Evolutionary conservation across 129 eudicot genomes (phyloP).

Genomic region (Chrysanthemum lavandulifolium): DNA sequence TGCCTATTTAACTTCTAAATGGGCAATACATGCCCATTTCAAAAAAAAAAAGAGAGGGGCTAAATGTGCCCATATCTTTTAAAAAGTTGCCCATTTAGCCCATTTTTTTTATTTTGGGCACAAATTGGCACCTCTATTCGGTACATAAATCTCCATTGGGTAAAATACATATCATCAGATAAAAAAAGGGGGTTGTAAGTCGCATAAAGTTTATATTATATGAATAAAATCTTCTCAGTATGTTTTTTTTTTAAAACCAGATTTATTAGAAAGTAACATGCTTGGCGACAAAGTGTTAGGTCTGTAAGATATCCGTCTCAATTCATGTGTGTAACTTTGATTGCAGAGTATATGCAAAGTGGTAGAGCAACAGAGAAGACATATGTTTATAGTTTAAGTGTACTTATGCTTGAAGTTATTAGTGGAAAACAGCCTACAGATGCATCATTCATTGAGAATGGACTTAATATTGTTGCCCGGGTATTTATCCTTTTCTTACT

Average conservation of each 20-base stretch:
- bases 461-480: constrained; percentile 80
- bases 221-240: not conserved
- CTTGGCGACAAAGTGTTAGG: too few species aligned
- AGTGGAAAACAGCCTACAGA: constrained; percentile 86
- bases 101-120: too few species aligned
- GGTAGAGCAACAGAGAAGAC: constrained; percentile 88
- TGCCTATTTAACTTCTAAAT: too few species aligned
- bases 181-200: not conserved
- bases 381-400: constrained; percentile 65
- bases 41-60: too few species aligned
- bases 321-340: constrained; percentile 10
- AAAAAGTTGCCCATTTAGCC: too few species aligned
- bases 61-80: too few species aligned
- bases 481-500: constrained; percentile 37
- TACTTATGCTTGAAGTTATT: constrained; percentile 65
- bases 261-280: too few species aligned
- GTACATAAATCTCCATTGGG: not conserved
- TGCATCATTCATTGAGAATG: constrained; percentile 81
- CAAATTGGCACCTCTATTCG: too few species aligned
- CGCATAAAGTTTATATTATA: not conserved
- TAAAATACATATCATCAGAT: not conserved
- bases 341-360: constrained; percentile 94
- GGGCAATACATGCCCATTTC: too few species aligned
- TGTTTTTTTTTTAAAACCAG: not conserved
- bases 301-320: not conserved